Evolutionary conservation across 129 eudicot species (phyloP), one percentile per base, ranked within the genome.

Genomic region (Rutidosis leptorrhynchoides): DNA sequence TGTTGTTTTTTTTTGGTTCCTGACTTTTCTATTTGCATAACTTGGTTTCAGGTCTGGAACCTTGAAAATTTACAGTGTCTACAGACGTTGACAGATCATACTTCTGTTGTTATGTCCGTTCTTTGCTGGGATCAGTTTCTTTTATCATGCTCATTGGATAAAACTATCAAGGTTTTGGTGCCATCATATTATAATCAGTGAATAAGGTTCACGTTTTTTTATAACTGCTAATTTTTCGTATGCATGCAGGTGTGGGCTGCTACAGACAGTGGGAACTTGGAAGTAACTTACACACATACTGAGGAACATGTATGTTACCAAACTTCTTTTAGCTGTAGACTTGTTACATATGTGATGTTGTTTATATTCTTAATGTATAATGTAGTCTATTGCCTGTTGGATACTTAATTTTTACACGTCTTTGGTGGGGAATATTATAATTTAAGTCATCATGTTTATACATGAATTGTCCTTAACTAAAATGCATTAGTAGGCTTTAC

Each of bases 41-140:
- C 62, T 42, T 67, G 49, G 28, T 60, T 83, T 68, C 72, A 93
- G 98, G 95, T 93, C 2, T 93, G 98, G 98, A 93, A 83, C 74
- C 98, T 93, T 62, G 98, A 93, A 68, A 88, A 85, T 56, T 80
- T 93, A 78, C 95, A 83, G 83, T 93, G 98, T 43, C 21, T 88
- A 27, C 98, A 93, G 77, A 93, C 92, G 10, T 75, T 93, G 72
- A 62, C 92, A 4, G 91, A 81, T 17, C 98, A 93, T 72, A 82
- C 76, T 9, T 80, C 84, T 66, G 98, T 93, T 63, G 98, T 93
- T 43, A 93, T 88, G 96, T 93, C 98, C 20, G 89, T 93, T 84
- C 85, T 93, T 58, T 93, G 96, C 71, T 93, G 98, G 98, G 96
- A 93, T 71, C 96, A 93, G 78, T 93, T 85, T 80, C 95, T 93